These are phyloP conservation scores for Fusarium sp. DNA, from an alignment of 2,329 filamentous ascomycete species.

Conservation along the genomic window DNA sequence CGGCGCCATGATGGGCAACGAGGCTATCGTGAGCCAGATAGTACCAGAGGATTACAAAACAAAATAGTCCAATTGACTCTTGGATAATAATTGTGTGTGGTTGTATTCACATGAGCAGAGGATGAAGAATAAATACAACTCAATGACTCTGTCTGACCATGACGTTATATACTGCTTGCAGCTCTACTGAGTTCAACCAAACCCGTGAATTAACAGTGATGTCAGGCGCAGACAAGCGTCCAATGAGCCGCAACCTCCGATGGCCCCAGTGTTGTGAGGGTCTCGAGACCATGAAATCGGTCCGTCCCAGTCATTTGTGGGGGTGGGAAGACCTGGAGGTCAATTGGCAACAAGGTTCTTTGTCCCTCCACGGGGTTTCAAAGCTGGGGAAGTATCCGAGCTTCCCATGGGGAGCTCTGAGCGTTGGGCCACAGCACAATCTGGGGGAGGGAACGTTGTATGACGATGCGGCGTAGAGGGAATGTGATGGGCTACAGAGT, in stretches of 20 bases:
- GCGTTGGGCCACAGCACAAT: neutral
- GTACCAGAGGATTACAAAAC: neutral
- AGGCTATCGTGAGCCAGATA: conserved; percentile 10
- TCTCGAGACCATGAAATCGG: conserved; percentile 46
- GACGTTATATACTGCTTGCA: conserved; percentile 17
- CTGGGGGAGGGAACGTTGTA: neutral
- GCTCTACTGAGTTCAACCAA: neutral
- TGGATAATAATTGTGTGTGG: too few relatives aligned
- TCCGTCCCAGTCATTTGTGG: conserved; percentile 39
- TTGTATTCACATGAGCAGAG: neutral
- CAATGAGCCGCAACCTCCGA: conserved; percentile 11
- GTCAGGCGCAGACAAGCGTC: conserved; percentile 20
- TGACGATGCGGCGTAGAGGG: conserved; percentile 1
- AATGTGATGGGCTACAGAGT: neutral
- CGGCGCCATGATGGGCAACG: conserved; percentile 39
- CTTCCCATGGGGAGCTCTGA: neutral
- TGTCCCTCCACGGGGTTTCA: conserved; percentile 24
- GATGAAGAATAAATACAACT: neutral
- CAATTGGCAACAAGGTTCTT: conserved; percentile 7
- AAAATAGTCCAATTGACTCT: neutral
- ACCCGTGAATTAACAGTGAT: conserved; percentile 26
- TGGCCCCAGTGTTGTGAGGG: conserved; percentile 15
- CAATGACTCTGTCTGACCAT: neutral
- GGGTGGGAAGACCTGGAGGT: conserved; percentile 13
- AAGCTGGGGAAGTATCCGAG: conserved; percentile 32